A percentile compares a stretch with the other conserved stretches of the same genome.
Evolutionary conservation across 2,329 filamentous ascomycete genomes (phyloP).

Genomic region (Xylogone sp.): DNA sequence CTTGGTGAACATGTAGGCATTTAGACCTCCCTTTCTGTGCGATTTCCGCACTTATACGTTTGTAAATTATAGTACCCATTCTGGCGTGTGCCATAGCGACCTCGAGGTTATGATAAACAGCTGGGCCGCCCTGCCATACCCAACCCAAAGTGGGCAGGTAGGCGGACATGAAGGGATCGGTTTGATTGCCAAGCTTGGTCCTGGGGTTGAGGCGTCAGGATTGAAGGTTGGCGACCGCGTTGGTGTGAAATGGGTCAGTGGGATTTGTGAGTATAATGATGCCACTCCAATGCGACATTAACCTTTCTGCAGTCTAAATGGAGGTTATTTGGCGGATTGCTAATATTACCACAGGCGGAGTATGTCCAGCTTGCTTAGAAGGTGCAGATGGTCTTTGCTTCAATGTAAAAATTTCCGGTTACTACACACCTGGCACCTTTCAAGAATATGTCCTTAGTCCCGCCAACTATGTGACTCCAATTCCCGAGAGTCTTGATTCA

Average conservation of each 20-base stretch:
- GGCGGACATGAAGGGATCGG: conserved; percentile 67
- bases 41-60: neutral
- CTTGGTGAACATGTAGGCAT: conserved; percentile 34
- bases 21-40: neutral
- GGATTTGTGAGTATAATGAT: neutral
- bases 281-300: neutral
- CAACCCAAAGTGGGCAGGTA: conserved; percentile 56
- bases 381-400: conserved; percentile 60
- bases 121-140: conserved; percentile 49
- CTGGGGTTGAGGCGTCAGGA: conserved; percentile 46
- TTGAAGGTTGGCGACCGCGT: conserved; percentile 62
- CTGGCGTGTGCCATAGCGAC: conserved; percentile 47
- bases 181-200: conserved; percentile 58
- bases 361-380: conserved; percentile 45
- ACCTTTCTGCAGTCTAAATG: neutral
- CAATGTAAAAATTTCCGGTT: conserved; percentile 49
- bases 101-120: conserved; percentile 46
- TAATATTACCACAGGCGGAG: conserved; percentile 35
- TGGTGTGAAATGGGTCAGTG: conserved; percentile 53
- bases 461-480: conserved; percentile 65
- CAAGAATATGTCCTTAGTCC: conserved; percentile 62
- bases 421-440: conserved; percentile 63
- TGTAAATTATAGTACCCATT: conserved; percentile 44
- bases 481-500: conserved; percentile 54
- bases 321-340: neutral